These are phyloP conservation scores for Aspergillus affinis DNA, from an alignment of 495 filamentous ascomycete genomes.

Conservation along the genomic window DNA sequence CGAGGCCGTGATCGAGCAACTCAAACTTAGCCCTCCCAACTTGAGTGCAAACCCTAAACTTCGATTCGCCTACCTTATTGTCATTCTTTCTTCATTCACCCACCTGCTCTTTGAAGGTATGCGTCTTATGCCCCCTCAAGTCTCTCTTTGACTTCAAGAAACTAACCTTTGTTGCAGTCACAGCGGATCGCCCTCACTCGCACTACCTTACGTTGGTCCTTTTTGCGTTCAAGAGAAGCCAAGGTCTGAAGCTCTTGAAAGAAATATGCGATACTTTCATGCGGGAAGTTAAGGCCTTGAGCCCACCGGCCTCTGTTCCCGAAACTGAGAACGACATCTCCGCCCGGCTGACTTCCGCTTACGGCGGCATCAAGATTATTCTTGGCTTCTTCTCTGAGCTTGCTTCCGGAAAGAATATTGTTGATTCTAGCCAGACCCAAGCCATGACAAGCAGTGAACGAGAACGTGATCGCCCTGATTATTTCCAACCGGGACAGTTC, in stretches of 20 bases:
- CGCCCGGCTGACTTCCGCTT: constrained; percentile 53
- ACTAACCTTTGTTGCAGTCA: constrained; percentile 26
- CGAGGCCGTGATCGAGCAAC: constrained; percentile 63
- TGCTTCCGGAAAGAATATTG: constrained; percentile 71
- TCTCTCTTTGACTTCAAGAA: not conserved
- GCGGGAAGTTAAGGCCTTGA: constrained; percentile 57
- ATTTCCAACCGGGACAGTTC: constrained; percentile 73
- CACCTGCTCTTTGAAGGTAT: constrained; percentile 75
- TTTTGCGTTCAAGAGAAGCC: constrained; percentile 77
- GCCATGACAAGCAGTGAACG: constrained; percentile 60
- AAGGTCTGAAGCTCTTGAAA: constrained; percentile 73
- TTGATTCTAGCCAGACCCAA: constrained; percentile 67
- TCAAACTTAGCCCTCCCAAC: constrained; percentile 51
- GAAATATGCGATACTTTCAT: constrained; percentile 72
- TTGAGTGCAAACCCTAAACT: constrained; percentile 43
- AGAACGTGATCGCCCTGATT: constrained; percentile 59
- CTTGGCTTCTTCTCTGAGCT: constrained; percentile 77
- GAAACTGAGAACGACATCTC: constrained; percentile 48
- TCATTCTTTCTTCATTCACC: constrained; percentile 72
- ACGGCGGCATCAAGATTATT: constrained; percentile 78
- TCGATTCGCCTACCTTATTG: constrained; percentile 73
- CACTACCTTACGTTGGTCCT: constrained; percentile 78
- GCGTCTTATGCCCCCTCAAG: not conserved
- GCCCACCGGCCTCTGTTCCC: constrained; percentile 31
- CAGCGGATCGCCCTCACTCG: constrained; percentile 55